Evolutionary conservation across 306 rosid genomes (phyloP), one percentile per base, ranked within the genome.

Genomic region (Purshia tridentata): DNA sequence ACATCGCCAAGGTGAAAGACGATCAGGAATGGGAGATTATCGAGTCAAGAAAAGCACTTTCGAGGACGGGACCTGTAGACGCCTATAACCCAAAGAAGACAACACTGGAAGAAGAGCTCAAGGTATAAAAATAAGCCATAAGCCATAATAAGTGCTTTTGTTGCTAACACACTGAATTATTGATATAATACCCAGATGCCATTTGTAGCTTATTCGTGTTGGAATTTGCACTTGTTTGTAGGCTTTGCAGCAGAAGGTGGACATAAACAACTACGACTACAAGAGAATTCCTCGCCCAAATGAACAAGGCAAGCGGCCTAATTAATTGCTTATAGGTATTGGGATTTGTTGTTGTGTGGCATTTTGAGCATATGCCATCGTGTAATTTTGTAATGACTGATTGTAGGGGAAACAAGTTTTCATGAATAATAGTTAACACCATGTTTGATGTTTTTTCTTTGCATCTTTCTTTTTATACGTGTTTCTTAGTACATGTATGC

Each of bases 1-100:
- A 93, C 79, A 83, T 93, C 80, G 86, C 87, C 39, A 94, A 86
- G 84, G 91, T 89, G 78, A 89, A 86, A 67, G 98, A 91, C 75
- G 98, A 94, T 83, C 89, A 85, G 47, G 97, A 91, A 76, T 91
- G 97, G 95, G 91, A 94, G 81, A 89, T 91, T 20, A 86, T 74
- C 57, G 97, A 89, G 88, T 72, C 91, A 44, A 88, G 88, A 80
- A 88, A 85, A 80, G 89, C 91, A 11, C 79, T 94, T 67, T 85
- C 95, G 51, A 86, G 96, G 80, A 83, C 89, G 5, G 96, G 96
- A 41, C 98, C 96, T 2, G 64, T 88, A 0, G 69, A 82, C 59
- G 91, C 94, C 41, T 89, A 89, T 74, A 85, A 89, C 35, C 98
- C 95, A 0, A 89, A 89, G 78, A 84, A 80, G 2, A 85, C 86